Evolutionary conservation across 495 filamentous ascomycete genomes (phyloP), one percentile per base, ranked within the genome.

Genomic region (Bombardia bombarda): DNA sequence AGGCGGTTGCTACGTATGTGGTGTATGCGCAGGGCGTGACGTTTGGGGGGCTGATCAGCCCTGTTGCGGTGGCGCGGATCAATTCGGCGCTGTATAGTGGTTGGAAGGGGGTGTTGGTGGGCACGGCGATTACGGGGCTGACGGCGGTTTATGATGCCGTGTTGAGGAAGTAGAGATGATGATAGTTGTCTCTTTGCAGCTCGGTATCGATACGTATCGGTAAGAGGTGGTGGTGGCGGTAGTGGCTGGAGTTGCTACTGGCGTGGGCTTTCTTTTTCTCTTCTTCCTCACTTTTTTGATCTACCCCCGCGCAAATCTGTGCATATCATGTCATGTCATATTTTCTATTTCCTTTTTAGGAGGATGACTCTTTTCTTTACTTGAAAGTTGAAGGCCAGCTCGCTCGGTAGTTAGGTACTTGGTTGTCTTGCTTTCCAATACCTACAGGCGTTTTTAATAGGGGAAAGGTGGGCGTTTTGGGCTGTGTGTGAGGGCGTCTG

Each of bases 141-240:
- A 69, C 78, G 25, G 80, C 81, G 33, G 51, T 95, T 40, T 95
- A 93, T 59, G 88, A 94, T 55, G 89, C 86, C 9, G 79, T 89
- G 46, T 61, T 92, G 62, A 81, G 75, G 68, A 87, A 84, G 66
- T 89, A 33, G 32, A 16, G 12, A 12, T 28, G 25, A 6, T 7
- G 25, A 28, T 6, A 28, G 6, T 28, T 28, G 7, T 28, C 6
- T 28, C 12, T 28, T 28, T 28, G n/a, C n/a, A n/a, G n/a, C n/a
- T n/a, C n/a, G n/a, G n/a, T n/a, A n/a, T n/a, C 7, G 12, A 2
- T 33, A 14, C 7, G 32, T 14, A 14, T 16, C 12, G 25, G 6
- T 28, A 12, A 12, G 6, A 28, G 25, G 25, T 28, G 25, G 25
- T 28, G 25, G 25, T n/a, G n/a, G n/a, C n/a, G n/a, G n/a, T n/a